A percentile compares a stretch with the other conserved stretches of the same genome.
phyloP scores from a whole-genome alignment of 2,329 filamentous ascomycete genomes.

The Epicoccum nigrum region DNA sequence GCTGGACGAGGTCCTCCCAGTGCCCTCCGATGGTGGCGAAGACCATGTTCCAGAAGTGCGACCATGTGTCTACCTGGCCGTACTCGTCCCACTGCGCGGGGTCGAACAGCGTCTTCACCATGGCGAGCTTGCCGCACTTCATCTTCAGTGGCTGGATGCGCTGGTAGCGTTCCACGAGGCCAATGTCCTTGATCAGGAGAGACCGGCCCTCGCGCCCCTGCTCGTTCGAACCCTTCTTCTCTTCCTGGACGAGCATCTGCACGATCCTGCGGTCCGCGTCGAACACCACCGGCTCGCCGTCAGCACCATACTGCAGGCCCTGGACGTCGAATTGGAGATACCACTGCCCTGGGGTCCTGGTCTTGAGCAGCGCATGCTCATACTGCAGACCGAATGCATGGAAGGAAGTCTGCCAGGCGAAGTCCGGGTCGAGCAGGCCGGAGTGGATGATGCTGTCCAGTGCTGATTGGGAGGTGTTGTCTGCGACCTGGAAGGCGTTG shows the following conservation, averaged over 20 bases:
- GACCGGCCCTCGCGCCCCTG: not conserved
- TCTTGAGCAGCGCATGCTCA: conserved; percentile 31
- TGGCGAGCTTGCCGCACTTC: conserved; percentile 37
- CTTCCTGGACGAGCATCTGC: conserved; percentile 26
- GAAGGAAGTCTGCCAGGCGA: conserved; percentile 20
- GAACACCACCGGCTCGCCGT: conserved; percentile 15
- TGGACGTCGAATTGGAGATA: conserved; percentile 41
- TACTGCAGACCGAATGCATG: conserved; percentile 31
- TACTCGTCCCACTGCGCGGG: conserved; percentile 40
- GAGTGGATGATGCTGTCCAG: conserved; percentile 13
- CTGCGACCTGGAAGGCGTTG: conserved; percentile 29
- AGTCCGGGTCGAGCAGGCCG: conserved; percentile 15
- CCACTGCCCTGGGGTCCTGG: conserved; percentile 16
- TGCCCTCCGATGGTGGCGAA: conserved; percentile 15
- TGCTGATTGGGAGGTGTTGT: conserved; percentile 20
- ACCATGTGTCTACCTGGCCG: conserved; percentile 35
- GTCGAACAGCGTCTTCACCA: conserved; percentile 32
- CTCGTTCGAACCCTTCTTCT: conserved; percentile 1
- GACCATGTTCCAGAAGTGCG: conserved; percentile 23
- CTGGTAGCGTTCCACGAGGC: conserved; percentile 28
- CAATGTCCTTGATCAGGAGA: conserved; percentile 32
- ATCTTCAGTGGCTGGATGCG: conserved; percentile 30
- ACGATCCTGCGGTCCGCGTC: conserved; percentile 32
- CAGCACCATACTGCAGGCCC: conserved; percentile 12
- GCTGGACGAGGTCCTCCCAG: conserved; percentile 17